Conservation (phyloP, 352 stramenopile species). For the Nothophytophthora sp. region DNA sequence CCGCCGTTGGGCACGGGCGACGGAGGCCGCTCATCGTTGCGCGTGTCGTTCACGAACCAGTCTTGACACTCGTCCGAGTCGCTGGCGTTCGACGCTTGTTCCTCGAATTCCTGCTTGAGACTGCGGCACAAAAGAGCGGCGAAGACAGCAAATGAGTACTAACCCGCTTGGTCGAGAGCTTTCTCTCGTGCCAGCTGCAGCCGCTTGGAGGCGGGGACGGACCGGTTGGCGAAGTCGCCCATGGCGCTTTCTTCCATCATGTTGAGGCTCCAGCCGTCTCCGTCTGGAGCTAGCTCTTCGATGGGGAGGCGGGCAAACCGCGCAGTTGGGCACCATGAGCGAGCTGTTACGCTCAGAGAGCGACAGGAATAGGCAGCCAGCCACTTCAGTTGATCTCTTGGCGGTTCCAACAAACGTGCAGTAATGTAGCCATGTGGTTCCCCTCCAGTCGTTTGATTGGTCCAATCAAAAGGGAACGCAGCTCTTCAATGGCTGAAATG, state of each 20-base stretch:
- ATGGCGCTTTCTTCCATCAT: slow-evolving; percentile 59
- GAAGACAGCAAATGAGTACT: too few relatives aligned
- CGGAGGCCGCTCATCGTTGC: slow-evolving; percentile 23
- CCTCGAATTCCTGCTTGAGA: slow-evolving; percentile 74
- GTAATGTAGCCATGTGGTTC: too few relatives aligned
- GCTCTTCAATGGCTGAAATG: background rate
- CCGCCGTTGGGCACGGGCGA: slow-evolving; percentile 29
- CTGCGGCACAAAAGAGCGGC: slow-evolving; percentile 15
- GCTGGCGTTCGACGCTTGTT: slow-evolving; percentile 48
- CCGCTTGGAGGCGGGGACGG: background rate
- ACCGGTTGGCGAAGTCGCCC: slow-evolving; percentile 66
- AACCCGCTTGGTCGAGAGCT: too few relatives aligned
- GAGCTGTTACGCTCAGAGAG: too few relatives aligned
- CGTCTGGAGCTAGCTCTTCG: too few relatives aligned
- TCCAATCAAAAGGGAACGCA: background rate
- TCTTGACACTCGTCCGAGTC: slow-evolving; percentile 67
- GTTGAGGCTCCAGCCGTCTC: background rate
- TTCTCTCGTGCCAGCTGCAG: too few relatives aligned
- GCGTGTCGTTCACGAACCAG: slow-evolving; percentile 83
- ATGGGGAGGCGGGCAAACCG: too few relatives aligned
- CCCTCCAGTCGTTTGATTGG: background rate
- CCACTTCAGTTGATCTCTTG: background rate
- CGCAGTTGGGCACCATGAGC: background rate
- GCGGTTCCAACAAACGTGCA: too few relatives aligned
- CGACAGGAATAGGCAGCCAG: background rate